phyloP scores from a whole-genome alignment of 1,284 basidiomycete genomes.

The Sporisorium exsertum region DNA sequence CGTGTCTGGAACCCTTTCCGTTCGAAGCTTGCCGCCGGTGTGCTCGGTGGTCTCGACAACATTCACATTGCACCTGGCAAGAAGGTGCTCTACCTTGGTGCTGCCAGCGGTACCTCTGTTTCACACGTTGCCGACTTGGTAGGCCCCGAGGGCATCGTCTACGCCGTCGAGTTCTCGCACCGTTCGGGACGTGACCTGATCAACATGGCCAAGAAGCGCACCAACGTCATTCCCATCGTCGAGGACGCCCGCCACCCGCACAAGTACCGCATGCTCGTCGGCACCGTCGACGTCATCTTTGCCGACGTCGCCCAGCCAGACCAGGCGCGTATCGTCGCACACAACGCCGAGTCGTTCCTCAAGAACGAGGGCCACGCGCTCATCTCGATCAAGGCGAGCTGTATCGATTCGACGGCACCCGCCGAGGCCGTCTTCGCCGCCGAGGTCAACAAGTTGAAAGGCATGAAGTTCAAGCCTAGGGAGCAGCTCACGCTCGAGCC shows the following conservation, averaged over 20 bases:
- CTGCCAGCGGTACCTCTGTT: slow-evolving; percentile 93
- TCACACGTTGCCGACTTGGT: slow-evolving; percentile 99
- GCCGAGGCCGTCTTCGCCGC: slow-evolving; percentile 90
- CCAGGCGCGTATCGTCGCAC: slow-evolving; percentile 83
- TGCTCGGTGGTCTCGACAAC: slow-evolving; percentile 92
- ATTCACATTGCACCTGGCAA: slow-evolving; percentile 94
- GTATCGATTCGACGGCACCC: slow-evolving; percentile 93
- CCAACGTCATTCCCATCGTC: slow-evolving; percentile 98
- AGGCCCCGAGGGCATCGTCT: slow-evolving; percentile 95
- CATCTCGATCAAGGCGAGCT: slow-evolving; percentile 99
- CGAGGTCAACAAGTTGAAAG: slow-evolving; percentile 86
- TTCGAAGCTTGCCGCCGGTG: slow-evolving; percentile 94
- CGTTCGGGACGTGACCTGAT: slow-evolving; percentile 97
- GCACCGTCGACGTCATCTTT: slow-evolving; percentile 73
- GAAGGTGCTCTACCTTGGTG: slow-evolving; percentile 97
- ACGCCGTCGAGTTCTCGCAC: slow-evolving; percentile 97
- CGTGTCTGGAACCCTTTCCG: slow-evolving; percentile 99
- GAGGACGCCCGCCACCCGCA: slow-evolving; percentile 92
- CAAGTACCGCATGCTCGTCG: slow-evolving; percentile 68
- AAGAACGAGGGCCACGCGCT: slow-evolving; percentile 92
- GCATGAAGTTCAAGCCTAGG: slow-evolving; percentile 75
- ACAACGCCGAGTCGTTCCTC: slow-evolving; percentile 95
- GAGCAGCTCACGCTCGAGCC: slow-evolving; percentile 83
- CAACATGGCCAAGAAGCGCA: slow-evolving; percentile 99
- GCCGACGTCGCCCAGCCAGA: slow-evolving; percentile 98